These are phyloP conservation scores for Xylaria flabelliformis DNA, from an alignment of 495 filamentous ascomycete genomes.

Conservation along the genomic window DNA sequence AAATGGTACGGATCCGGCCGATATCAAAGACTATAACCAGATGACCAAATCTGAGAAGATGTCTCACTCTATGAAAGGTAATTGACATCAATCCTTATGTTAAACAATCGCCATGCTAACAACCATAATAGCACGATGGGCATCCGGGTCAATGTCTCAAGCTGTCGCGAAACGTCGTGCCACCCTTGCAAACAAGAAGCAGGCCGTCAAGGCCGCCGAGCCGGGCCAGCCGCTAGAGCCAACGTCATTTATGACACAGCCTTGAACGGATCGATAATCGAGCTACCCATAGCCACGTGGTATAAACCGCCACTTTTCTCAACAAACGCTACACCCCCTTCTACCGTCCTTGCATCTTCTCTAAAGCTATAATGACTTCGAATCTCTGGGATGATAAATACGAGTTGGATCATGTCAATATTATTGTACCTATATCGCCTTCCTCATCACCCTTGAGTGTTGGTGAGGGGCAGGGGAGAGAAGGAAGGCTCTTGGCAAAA, in stretches of 20 bases:
- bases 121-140: conserved; percentile 51
- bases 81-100: background rate
- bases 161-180: conserved; percentile 58
- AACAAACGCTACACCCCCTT: background rate
- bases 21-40: conserved; percentile 51
- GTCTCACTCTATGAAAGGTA: conserved; percentile 57
- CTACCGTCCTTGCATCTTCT: background rate
- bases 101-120: conserved; percentile 26
- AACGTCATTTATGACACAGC: conserved; percentile 10
- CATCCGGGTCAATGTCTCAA: conserved; percentile 54
- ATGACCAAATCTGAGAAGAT: conserved; percentile 63
- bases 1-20: conserved; percentile 33
- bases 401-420: conserved; percentile 18
- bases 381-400: conserved; percentile 15
- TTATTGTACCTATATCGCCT: conserved; percentile 11
- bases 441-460: background rate
- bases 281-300: background rate
- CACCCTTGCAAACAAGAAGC: conserved; percentile 58
- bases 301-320: conserved; percentile 3
- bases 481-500: conserved; percentile 4
- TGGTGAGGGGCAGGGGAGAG: background rate
- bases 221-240: conserved; percentile 18
- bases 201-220: conserved; percentile 24
- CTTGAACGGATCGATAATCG: background rate
- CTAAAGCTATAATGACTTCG: background rate